Conservation (phyloP, 768 basidiomycete species). For the Serendipita indica region DNA sequence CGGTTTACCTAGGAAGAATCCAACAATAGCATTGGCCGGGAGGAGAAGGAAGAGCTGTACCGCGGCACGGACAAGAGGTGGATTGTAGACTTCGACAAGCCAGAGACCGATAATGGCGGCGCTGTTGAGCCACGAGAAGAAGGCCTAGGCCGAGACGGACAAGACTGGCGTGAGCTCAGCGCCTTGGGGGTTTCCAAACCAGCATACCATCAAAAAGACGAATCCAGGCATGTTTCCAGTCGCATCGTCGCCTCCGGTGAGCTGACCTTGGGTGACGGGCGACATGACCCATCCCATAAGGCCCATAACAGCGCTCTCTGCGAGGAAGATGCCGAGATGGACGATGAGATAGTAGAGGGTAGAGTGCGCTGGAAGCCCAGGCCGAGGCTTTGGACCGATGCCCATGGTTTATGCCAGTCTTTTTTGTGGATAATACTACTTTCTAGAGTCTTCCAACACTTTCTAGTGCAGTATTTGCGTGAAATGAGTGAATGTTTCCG, state of each 20-base stretch:
- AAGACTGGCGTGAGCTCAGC: neutral
- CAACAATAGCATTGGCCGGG: neutral
- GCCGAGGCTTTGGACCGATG: neutral
- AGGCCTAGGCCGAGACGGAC: neutral
- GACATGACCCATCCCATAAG: conserved; percentile 2
- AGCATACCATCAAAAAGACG: neutral
- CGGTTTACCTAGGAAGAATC: neutral
- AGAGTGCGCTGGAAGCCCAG: neutral
- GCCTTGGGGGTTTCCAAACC: neutral
- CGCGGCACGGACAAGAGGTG: neutral
- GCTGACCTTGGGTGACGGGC: conserved; percentile 1
- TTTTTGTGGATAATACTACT: too few species aligned
- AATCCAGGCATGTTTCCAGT: neutral
- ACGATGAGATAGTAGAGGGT: conserved; percentile 5
- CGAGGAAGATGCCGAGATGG: neutral
- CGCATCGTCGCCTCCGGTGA: conserved; percentile 6
- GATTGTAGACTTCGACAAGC: neutral
- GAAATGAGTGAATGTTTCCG: too few species aligned
- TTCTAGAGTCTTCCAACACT: too few species aligned
- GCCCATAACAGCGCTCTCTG: neutral
- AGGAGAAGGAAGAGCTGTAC: neutral
- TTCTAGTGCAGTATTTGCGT: too few species aligned
- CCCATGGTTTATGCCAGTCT: neutral
- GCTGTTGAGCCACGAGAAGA: conserved; percentile 4
- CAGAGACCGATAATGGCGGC: neutral